These are phyloP conservation scores for Capsicum rhomboideum DNA, from an alignment of 257 asterid species.

Conservation along the genomic window DNA sequence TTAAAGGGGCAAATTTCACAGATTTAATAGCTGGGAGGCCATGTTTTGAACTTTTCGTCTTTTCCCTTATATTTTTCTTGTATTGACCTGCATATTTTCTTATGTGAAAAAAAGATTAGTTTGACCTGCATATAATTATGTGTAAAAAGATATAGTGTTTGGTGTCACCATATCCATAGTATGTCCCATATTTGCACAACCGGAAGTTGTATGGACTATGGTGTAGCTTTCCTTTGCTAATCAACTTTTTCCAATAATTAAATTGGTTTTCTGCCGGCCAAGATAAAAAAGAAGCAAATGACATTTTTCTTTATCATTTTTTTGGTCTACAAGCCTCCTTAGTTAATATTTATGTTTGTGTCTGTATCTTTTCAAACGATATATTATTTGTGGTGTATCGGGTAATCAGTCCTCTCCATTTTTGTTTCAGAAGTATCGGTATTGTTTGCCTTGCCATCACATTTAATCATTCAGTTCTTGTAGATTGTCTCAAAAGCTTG, in stretches of 20 bases:
- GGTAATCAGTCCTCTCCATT: neutral
- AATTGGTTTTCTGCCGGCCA: neutral
- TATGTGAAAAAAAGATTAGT: neutral
- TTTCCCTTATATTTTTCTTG: neutral
- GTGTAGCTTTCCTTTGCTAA: neutral
- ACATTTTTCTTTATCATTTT: neutral
- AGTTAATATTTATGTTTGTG: neutral
- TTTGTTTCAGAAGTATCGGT: neutral
- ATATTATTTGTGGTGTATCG: neutral
- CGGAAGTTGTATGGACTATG: neutral
- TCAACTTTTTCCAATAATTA: neutral
- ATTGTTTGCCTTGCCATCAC: neutral
- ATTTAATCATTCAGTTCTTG: neutral
- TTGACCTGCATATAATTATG: neutral
- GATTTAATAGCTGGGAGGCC: neutral
- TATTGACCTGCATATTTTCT: neutral
- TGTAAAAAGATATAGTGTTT: neutral
- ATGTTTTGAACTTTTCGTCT: neutral
- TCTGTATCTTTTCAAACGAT: neutral
- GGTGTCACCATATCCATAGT: neutral
- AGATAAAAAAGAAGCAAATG: neutral
- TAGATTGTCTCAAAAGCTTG: neutral
- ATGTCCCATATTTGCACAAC: neutral
- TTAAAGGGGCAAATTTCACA: neutral
- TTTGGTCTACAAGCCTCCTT: neutral